Conservation (phyloP, 768 basidiomycete species). For the Auricularia sp. region DNA sequence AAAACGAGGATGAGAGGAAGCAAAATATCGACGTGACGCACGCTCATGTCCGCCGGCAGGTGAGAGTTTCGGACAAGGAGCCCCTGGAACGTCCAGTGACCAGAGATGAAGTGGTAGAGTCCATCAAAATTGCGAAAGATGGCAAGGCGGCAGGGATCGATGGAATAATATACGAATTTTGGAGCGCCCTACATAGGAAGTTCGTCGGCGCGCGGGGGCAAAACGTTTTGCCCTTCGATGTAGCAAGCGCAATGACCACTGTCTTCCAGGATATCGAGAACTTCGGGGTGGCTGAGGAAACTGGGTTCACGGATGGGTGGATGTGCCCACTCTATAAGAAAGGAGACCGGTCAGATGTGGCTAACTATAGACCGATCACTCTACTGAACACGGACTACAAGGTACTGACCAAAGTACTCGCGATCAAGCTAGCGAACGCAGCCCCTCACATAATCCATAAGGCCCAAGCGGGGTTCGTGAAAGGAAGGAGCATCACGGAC, state of each 20-base stretch:
- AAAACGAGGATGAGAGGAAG: too few relatives aligned
- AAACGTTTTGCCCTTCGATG: background rate
- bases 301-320: slow-evolving; percentile 20
- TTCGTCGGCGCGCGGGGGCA: too few relatives aligned
- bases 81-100: too few relatives aligned
- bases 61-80: too few relatives aligned
- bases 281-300: slow-evolving; percentile 10
- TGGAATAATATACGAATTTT: background rate
- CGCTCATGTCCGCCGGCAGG: too few relatives aligned
- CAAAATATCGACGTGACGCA: too few relatives aligned
- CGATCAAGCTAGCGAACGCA: slow-evolving; percentile 10
- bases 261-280: slow-evolving; percentile 33
- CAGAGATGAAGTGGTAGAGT: too few relatives aligned
- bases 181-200: background rate
- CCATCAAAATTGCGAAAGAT: too few relatives aligned
- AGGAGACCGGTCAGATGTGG: slow-evolving; percentile 6
- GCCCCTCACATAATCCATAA: slow-evolving; percentile 17
- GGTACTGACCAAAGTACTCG: slow-evolving; percentile 17
- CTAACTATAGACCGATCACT: too few relatives aligned
- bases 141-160: background rate
- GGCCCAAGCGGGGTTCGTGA: slow-evolving; percentile 31
- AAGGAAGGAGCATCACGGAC: slow-evolving; percentile 21
- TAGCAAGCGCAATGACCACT: slow-evolving; percentile 19
- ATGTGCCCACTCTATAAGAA: slow-evolving; percentile 34
- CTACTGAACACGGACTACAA: slow-evolving; percentile 25